Evolutionary conservation across 352 stramenopile species (phyloP), one percentile per base, ranked within the genome.

Genomic region (Phytopythium cucurbitacearum): DNA sequence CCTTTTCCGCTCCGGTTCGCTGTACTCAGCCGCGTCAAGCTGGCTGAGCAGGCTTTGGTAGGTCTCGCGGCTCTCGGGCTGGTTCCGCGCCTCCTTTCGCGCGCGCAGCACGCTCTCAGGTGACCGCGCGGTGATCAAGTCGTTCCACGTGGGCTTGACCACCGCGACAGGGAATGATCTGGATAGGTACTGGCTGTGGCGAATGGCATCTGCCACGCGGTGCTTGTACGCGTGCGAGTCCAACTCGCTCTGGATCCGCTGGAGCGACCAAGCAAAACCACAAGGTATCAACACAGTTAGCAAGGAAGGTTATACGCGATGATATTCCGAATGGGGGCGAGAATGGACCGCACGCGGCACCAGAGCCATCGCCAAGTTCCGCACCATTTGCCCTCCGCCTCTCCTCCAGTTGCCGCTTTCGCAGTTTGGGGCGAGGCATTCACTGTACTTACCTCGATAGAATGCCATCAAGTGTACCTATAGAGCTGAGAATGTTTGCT

Each of bases 221-320:
- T 76, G 71, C 47, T 73, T 39, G 58, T 76, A 87, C 53, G 67
- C 67, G 67, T 60, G 76, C 35, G 55, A 48, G 53, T 91, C 78
- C 32, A 83, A 51, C 16, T 64, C 55, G 28, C 48, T 38, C 48
- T 76, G 56, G 6, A 73, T 75, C 48, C 85, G 57, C 67, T 89
- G 62, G 52, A 65, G 40, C 37, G 56, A 15, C 40, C 40, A 44
- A 28, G 1, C 21, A 28, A 28, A 28, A 2, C 21, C 21, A 28
- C 21, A 28, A 28, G 21, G 21, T 28, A 28, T 28, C 21, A 28
- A 28, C 21, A 28, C 21, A 28, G 21, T 28, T 28, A 28, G 21
- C 21, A 28, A 28, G 21, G 21, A 28, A 28, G 1, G 21, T 28
- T 2, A 28, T 28, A 28, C 21, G 21, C 21, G 21, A 28, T 28